Percentiles rank a stretch among this genome's conserved stretches.
Conservation (phyloP, 2,329 filamentous ascomycete genomes). For the Phyllosticta citriasiana region DNA sequence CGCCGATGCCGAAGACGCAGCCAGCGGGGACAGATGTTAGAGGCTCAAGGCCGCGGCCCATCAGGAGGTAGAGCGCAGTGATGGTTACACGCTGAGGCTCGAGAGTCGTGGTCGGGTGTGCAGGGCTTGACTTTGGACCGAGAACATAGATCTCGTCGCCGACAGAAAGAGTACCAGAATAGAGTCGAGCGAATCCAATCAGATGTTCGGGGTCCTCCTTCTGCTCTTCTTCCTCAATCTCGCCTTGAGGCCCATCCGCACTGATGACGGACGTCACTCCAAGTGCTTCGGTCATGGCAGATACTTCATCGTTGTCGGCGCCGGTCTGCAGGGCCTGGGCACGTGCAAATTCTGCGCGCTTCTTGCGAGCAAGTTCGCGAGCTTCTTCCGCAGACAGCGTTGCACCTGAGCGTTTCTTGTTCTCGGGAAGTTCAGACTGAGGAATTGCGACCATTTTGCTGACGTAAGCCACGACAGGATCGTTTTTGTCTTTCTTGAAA, state of each 20-base stretch:
- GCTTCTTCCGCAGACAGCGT: conserved; percentile 82
- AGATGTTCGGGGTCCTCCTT: conserved; percentile 72
- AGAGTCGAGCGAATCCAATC: conserved; percentile 88
- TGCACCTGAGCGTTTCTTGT: conserved; percentile 57
- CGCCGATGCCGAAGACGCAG: conserved; percentile 89
- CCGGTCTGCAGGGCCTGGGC: conserved; percentile 55
- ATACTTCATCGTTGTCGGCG: conserved; percentile 37
- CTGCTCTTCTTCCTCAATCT: conserved; percentile 27
- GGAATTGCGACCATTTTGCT: conserved; percentile 98
- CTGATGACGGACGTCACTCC: conserved; percentile 49
- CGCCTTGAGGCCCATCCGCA: conserved; percentile 33
- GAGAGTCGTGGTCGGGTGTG: conserved; percentile 59
- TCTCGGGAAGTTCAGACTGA: conserved; percentile 81
- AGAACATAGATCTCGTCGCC: conserved; percentile 88
- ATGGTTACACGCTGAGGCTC: conserved; percentile 75
- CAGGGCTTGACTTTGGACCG: conserved; percentile 85
- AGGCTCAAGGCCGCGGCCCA: conserved; percentile 81
- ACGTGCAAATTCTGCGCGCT: conserved; percentile 77
- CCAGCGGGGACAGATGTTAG: conserved; percentile 81
- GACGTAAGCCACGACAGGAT: conserved; percentile 85
- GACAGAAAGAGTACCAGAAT: conserved; percentile 80
- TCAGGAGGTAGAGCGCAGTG: conserved; percentile 84
- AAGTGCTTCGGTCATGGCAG: conserved; percentile 46
- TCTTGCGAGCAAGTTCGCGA: conserved; percentile 73
- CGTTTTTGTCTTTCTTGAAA: conserved; percentile 60